phyloP scores from a whole-genome alignment of 1,284 basidiomycete species.

The Singerocomus inundabilis region DNA sequence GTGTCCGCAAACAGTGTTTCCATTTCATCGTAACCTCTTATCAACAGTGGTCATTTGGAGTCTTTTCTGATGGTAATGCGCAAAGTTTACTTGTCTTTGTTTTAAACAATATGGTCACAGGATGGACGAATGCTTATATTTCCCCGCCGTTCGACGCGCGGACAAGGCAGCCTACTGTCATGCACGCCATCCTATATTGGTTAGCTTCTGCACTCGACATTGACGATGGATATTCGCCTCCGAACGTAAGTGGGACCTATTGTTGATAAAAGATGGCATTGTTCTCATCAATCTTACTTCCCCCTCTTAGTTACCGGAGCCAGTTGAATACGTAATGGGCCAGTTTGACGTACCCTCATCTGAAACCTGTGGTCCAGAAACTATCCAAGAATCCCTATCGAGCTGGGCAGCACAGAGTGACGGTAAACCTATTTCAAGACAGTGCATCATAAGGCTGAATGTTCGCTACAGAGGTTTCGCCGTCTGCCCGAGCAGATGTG shows the following conservation, averaged over 20 bases:
- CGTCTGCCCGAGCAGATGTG: conserved; percentile 21
- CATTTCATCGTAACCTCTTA: conserved; percentile 51
- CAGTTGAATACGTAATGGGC: conserved; percentile 34
- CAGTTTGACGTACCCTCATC: conserved; percentile 23
- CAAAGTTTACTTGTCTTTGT: conserved; percentile 1
- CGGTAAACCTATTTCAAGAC: conserved; percentile 25
- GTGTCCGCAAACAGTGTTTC: conserved; percentile 38
- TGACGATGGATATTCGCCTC: conserved; percentile 31
- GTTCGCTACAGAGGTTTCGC: conserved; percentile 18
- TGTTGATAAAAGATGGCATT: background rate
- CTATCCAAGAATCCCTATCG: conserved; percentile 34
- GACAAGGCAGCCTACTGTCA: conserved; percentile 31
- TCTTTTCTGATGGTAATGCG: conserved; percentile 44
- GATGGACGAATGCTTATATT: conserved; percentile 37
- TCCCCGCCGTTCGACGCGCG: conserved; percentile 34
- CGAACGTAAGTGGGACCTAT: conserved; percentile 21
- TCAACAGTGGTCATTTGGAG: conserved; percentile 48
- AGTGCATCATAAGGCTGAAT: background rate
- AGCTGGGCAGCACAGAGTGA: conserved; percentile 36
- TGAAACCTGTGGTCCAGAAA: conserved; percentile 15
- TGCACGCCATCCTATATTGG: conserved; percentile 37
- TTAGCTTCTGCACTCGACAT: conserved; percentile 34
- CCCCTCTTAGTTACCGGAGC: conserved; percentile 40
- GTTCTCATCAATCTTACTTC: background rate
- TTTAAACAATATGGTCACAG: conserved; percentile 26